Base-by-base conservation (phyloP, 2,329 filamentous ascomycete genomes). In the Stagonosporopsis rhizophila region DNA sequence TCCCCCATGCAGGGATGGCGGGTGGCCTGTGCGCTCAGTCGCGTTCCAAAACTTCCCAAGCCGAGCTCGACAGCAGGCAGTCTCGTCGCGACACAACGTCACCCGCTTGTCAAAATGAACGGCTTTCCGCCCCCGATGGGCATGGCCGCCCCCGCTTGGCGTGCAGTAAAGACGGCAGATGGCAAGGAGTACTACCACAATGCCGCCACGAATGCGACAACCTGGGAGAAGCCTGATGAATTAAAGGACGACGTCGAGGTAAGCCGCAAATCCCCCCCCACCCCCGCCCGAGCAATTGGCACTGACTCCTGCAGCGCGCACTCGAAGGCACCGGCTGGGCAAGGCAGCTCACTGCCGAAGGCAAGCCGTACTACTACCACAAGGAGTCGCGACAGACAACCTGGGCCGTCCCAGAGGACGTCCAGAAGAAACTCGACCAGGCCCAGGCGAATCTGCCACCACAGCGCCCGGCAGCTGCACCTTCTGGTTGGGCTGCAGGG, bases 121-220 rank as follows among this genome's bases (percentile, higher is more conserved):
- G 85, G 83, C 58, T 79, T 79, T 65, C 78, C 80, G 56, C 79
- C 79, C 53, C 79, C 78, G 66, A 83, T 71, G 79, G 74, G 45
- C 45, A 77, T 81, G 40, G 52, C 60, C 7, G 52, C 45, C 6
- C 42, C 66, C 52, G 74, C 85, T 39, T 97, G 93, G 93, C 88
- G 91, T 76, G 90, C 95, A 76, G 88, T 91, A 66, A 89, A 87
- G 66, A 91, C 89, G 65, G 80, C 87, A 2, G 92, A 96, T 71
- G 94, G 93, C 62, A 87, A 91, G 65, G 83, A 87, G 42, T 99
- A 99, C 77, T 99, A 96, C 76, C 96, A 93, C 82, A 96, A 99
- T 75, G 80, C 87, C 12, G 79, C 86, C 59, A 96, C 92, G 15
- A 96, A 96, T 74, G 86, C 84, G 61, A 98, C 95, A 28, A 89